Conservation (phyloP, 371 early-diverging fungal species). For the Lichtheimia ramosa region DNA sequence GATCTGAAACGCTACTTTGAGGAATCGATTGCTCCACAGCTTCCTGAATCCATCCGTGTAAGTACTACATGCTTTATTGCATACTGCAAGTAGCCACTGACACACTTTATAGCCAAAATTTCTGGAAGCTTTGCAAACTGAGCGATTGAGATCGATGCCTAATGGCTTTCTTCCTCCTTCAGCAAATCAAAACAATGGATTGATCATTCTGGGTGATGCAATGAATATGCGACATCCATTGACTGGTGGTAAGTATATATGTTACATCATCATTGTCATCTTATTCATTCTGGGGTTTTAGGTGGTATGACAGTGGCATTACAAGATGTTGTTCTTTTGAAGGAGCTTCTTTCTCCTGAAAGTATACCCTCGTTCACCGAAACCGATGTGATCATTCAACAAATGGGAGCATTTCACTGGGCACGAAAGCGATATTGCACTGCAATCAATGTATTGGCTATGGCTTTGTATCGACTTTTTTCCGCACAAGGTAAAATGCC, state of each 20-base stretch:
- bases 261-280: neutral
- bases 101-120: conserved; percentile 53
- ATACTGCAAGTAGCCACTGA: too few species aligned
- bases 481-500: conserved; percentile 45
- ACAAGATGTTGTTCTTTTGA: conserved; percentile 80
- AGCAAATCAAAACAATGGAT: conserved; percentile 63
- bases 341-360: conserved; percentile 50
- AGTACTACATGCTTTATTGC: conserved; percentile 8
- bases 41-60: conserved; percentile 68
- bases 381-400: conserved; percentile 51
- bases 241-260: conserved; percentile 68
- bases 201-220: conserved; percentile 89
- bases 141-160: conserved; percentile 86
- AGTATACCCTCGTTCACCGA: conserved; percentile 56
- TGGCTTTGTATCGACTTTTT: conserved; percentile 87
- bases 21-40: conserved; percentile 61
- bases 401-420: conserved; percentile 75
- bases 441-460: conserved; percentile 88
- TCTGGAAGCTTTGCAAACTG: conserved; percentile 66
- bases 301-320: conserved; percentile 96
- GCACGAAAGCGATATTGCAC: conserved; percentile 71
- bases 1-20: conserved; percentile 68
- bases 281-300: neutral
- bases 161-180: conserved; percentile 85
- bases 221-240: conserved; percentile 94